These are phyloP conservation scores for Eucalyptus camaldulensis DNA, from an alignment of 345 rosid species.

Conservation along the genomic window DNA sequence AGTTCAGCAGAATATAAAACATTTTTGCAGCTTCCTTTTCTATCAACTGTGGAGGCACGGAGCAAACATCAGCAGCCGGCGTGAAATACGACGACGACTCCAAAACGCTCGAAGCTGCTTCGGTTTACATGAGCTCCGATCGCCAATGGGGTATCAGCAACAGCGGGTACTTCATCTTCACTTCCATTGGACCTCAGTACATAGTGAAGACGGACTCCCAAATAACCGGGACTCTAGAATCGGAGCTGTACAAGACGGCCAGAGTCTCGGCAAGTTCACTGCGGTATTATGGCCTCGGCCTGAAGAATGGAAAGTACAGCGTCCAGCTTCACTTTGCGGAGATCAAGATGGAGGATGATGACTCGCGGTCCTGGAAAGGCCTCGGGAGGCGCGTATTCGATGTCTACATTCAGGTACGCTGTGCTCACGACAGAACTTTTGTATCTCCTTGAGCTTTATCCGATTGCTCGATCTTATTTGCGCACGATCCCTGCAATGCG, in stretches of 20 bases:
- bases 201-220: slow-evolving; percentile 28
- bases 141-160: slow-evolving; percentile 37
- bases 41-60: slow-evolving; percentile 41
- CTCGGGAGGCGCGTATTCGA: slow-evolving; percentile 45
- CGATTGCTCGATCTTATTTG: not conserved
- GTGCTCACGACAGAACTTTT: not conserved
- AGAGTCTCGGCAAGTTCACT: slow-evolving; percentile 40
- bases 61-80: slow-evolving; percentile 25
- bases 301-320: slow-evolving; percentile 29
- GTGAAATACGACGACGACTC: slow-evolving; percentile 27
- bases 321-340: slow-evolving; percentile 46
- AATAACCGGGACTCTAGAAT: slow-evolving; percentile 26
- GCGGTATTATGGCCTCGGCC: slow-evolving; percentile 37
- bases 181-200: slow-evolving; percentile 17
- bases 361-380: slow-evolving; percentile 27
- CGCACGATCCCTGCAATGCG: not conserved
- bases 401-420: slow-evolving; percentile 33
- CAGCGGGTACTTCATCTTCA: slow-evolving; percentile 30
- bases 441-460: not conserved
- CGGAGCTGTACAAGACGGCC: slow-evolving; percentile 42
- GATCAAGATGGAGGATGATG: slow-evolving; percentile 36
- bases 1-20: not conserved
- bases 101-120: slow-evolving; percentile 22
- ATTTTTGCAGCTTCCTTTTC: slow-evolving; percentile 35
- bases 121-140: slow-evolving; percentile 18